Evolutionary conservation across 352 stramenopile species (phyloP).

Genomic region (Globisporangium echinulatum): DNA sequence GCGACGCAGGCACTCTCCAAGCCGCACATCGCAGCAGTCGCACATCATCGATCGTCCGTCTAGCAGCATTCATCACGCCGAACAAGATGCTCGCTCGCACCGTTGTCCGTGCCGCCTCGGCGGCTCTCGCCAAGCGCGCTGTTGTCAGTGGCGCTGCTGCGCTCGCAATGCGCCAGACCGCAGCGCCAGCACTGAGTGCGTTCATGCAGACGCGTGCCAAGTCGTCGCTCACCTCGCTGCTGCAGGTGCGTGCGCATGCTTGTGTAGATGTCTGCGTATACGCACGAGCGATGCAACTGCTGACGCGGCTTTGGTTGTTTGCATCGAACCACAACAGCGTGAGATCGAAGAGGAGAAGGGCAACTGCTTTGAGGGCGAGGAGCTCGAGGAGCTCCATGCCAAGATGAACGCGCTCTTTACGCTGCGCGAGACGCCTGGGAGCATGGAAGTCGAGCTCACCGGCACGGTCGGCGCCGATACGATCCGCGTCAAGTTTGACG

Average conservation of each 20-base stretch:
- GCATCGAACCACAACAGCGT: slow-evolving; percentile 20
- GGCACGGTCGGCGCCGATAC: slow-evolving; percentile 40
- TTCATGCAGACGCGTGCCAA: slow-evolving; percentile 51
- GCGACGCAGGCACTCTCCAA: slow-evolving; percentile 1
- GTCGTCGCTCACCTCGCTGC: slow-evolving; percentile 33
- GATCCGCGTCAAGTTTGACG: slow-evolving; percentile 78
- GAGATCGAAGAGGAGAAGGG: slow-evolving; percentile 79
- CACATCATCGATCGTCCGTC: no score
- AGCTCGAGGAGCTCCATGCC: slow-evolving; percentile 60
- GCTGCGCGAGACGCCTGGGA: slow-evolving; percentile 47
- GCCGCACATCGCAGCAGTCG: no score
- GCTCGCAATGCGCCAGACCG: slow-evolving; percentile 9
- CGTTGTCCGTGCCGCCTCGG: slow-evolving; percentile 22
- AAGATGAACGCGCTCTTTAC: slow-evolving; percentile 66
- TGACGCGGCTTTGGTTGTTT: no score
- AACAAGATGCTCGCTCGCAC: slow-evolving; percentile 37
- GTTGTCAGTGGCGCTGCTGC: slow-evolving; percentile 9
- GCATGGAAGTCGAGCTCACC: slow-evolving; percentile 63
- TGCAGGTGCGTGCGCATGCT: slow-evolving; percentile 18
- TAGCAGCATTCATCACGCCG: no score
- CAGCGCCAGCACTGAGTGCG: slow-evolving; percentile 15
- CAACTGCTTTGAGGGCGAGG: slow-evolving; percentile 74
- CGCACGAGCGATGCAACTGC: no score
- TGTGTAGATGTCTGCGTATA: not conserved
- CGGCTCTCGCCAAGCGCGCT: slow-evolving; percentile 21